Conservation (phyloP, 2,329 filamentous ascomycete genomes). For the Penicillium freii region DNA sequence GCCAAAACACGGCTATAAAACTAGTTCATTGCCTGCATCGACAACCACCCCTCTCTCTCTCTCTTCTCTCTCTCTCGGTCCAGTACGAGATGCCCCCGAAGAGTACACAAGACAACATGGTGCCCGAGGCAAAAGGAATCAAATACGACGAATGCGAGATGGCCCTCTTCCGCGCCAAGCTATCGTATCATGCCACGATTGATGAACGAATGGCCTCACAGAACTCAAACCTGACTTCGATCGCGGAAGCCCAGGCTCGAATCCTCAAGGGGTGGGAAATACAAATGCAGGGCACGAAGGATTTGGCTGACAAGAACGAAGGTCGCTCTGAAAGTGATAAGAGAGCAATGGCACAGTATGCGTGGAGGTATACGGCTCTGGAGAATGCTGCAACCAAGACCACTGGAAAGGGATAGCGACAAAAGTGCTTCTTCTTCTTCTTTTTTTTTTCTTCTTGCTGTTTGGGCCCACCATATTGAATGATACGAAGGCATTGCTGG, state of each 20-base stretch:
- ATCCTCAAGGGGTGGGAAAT: slow-evolving; percentile 40
- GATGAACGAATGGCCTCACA: slow-evolving; percentile 34
- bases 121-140: slow-evolving; percentile 36
- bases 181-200: slow-evolving; percentile 37
- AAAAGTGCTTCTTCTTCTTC: slow-evolving; percentile 8
- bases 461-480: slow-evolving; percentile 9
- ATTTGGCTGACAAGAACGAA: slow-evolving; percentile 34
- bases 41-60: neutral
- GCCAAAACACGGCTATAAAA: neutral
- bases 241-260: slow-evolving; percentile 34
- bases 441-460: neutral
- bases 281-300: slow-evolving; percentile 35
- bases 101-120: slow-evolving; percentile 19
- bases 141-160: slow-evolving; percentile 40
- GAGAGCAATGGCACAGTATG: slow-evolving; percentile 35
- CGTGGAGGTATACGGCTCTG: slow-evolving; percentile 36
- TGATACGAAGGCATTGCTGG: slow-evolving; percentile 24
- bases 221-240: slow-evolving; percentile 34
- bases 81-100: slow-evolving; percentile 26
- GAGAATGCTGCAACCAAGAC: slow-evolving; percentile 33
- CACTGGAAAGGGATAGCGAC: slow-evolving; percentile 10
- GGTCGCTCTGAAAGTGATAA: slow-evolving; percentile 31
- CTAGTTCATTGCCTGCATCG: neutral
- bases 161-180: slow-evolving; percentile 38
- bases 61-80: neutral